phyloP scores from a whole-genome alignment of 108 stramenopile genomes.

The Nannochloropsis granulata region DNA sequence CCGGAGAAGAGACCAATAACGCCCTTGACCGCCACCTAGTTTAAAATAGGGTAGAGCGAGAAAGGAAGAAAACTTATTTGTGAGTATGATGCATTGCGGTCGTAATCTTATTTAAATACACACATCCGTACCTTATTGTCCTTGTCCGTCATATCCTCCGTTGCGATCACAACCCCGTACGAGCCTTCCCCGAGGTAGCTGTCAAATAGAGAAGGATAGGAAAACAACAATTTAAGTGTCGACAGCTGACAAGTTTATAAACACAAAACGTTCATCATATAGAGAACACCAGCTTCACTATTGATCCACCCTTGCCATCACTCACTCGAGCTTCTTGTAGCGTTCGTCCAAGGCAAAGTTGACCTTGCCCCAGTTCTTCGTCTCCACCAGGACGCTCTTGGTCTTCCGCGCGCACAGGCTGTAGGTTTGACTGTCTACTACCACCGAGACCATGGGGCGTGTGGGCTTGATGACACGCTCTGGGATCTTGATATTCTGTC shows the following conservation, averaged over 20 bases:
- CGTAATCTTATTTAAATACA: background rate
- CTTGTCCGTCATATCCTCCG: background rate
- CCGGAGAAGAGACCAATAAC: background rate
- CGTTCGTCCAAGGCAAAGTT: background rate
- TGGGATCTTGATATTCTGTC: background rate
- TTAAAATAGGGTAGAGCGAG: background rate
- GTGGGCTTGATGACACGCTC: background rate
- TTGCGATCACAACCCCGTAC: background rate
- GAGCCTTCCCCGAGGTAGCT: background rate
- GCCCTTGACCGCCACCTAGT: background rate
- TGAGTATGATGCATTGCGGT: no score
- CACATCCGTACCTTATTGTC: background rate
- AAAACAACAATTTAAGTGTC: background rate
- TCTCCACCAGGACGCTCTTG: background rate
- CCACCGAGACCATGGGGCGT: background rate
- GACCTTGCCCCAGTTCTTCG: background rate
- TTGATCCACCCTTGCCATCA: background rate
- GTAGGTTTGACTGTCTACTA: background rate
- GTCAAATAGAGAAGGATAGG: background rate
- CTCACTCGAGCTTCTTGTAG: background rate
- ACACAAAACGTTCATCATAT: no score
- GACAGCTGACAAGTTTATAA: background rate
- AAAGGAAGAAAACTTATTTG: background rate
- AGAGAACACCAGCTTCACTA: no score
- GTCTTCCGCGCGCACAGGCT: background rate